Evolutionary conservation across 345 rosid species (phyloP), one percentile per base, ranked within the genome.

Genomic region (Trapa bicornis): DNA sequence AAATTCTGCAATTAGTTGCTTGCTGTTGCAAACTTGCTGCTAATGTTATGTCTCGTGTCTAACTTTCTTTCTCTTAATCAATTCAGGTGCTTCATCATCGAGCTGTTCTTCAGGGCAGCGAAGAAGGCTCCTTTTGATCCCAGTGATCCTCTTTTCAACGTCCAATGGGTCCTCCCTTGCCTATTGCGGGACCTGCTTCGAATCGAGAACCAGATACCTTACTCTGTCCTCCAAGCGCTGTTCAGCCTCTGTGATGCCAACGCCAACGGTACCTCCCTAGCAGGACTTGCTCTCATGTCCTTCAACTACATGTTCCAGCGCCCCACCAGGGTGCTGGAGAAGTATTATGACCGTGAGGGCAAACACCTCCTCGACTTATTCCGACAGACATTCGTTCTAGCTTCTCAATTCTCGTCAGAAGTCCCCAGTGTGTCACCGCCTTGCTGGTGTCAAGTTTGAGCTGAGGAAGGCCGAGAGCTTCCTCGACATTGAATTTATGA

Each of bases 81-180:
- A 22, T 22, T 22, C 29, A 22, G 29, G 29, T 22, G 29, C 29
- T 22, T 22, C 29, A 22, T 22, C 29, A 22, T 22, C 29, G 29
- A 22, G 29, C 29, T 22, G 29, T 22, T 22, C 29, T 22, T 22
- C 29, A 22, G 29, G 29, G 29, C 76, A 79, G 35, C 85, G 81
- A 33, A 81, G 81, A 0, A 47, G 79, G 14, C 37, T 81, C 14
- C 75, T 80, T 29, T 72, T 10, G 78, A 83, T 65, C 47, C 22
- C 6, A 79, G 81, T 38, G 92, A 87, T 43, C 89, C 89, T 0
- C 67, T 83, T 6, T 74, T 83, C 72, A 76, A 73, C 17, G 69
- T 83, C 76, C 61, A 82, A 13, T 83, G 89, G 89, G 65, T 87
- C 13, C 73, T 81, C 12, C 78, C 75, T 29, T 29, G 73, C 41